Percentiles rank a stretch among this genome's conserved stretches.
These are phyloP conservation scores for Nitzschia sp. DNA, from an alignment of 108 stramenopile genomes.

Conservation along the genomic window DNA sequence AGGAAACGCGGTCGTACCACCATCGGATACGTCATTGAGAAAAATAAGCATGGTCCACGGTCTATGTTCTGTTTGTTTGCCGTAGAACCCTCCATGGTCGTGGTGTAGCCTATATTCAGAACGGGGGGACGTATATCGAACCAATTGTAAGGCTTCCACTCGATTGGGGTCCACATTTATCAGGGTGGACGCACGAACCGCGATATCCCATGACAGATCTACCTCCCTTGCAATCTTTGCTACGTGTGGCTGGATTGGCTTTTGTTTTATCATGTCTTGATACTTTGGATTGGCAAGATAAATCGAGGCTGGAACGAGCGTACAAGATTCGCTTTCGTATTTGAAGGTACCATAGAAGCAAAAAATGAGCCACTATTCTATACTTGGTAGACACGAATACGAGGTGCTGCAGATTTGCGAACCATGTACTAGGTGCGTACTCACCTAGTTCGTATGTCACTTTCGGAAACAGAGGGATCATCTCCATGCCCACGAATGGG, in stretches of 20 bases:
- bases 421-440: neutral
- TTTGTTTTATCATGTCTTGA: slow-evolving; percentile 4
- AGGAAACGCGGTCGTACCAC: slow-evolving; percentile 21
- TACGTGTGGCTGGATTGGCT: slow-evolving; percentile 6
- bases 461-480: neutral
- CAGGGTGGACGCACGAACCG: slow-evolving; percentile 11
- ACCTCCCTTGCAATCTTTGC: slow-evolving; percentile 22
- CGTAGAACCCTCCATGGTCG: slow-evolving; percentile 34
- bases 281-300: slow-evolving; percentile 10
- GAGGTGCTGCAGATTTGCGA: neutral
- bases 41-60: slow-evolving; percentile 26
- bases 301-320: slow-evolving; percentile 14
- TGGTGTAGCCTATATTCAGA: slow-evolving; percentile 22
- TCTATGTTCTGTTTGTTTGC: slow-evolving; percentile 21
- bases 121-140: slow-evolving; percentile 23
- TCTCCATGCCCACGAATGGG: slow-evolving; percentile 5
- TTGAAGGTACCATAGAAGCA: neutral
- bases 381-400: neutral
- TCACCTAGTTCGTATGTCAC: slow-evolving; percentile 17
- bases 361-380: neutral
- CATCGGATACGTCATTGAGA: slow-evolving; percentile 16
- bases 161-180: slow-evolving; percentile 2
- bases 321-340: slow-evolving; percentile 18
- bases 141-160: slow-evolving; percentile 28
- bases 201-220: slow-evolving; percentile 27